phyloP scores from a whole-genome alignment of 129 eudicot species.

The Helianthus tuberosus region DNA sequence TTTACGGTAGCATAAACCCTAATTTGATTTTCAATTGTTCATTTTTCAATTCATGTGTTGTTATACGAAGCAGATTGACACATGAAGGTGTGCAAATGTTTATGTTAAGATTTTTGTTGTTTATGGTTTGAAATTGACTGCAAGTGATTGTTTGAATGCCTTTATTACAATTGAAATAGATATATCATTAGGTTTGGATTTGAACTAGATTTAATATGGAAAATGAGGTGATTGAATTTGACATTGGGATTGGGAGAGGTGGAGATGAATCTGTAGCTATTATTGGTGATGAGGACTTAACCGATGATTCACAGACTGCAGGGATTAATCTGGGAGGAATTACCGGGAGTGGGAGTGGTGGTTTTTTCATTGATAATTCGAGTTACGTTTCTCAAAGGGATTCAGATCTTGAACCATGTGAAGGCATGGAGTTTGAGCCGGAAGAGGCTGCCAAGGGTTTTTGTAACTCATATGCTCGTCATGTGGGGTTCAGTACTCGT shows the following conservation, averaged over 20 bases:
- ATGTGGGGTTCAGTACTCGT: conserved; percentile 61
- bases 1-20: not conserved
- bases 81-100: not conserved
- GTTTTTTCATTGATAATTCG: conserved; percentile 18
- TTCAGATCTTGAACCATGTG: conserved; percentile 55
- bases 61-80: not conserved
- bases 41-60: not conserved
- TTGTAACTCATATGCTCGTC: conserved; percentile 56
- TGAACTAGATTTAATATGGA: conserved; percentile 37
- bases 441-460: conserved; percentile 70
- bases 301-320: conserved; percentile 42
- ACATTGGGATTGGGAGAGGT: conserved; percentile 52
- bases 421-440: conserved; percentile 63
- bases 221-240: conserved; percentile 53
- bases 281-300: conserved; percentile 44
- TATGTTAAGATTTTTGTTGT: not conserved
- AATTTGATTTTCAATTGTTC: not conserved
- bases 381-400: conserved; percentile 34
- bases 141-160: not conserved
- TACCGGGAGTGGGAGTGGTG: conserved; percentile 15
- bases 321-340: conserved; percentile 6
- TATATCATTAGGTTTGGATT: not conserved
- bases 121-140: not conserved
- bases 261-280: conserved; percentile 50
- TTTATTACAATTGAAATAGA: not conserved